These are phyloP conservation scores for Russula sp. DNA, from an alignment of 768 basidiomycete genomes.

Conservation along the genomic window DNA sequence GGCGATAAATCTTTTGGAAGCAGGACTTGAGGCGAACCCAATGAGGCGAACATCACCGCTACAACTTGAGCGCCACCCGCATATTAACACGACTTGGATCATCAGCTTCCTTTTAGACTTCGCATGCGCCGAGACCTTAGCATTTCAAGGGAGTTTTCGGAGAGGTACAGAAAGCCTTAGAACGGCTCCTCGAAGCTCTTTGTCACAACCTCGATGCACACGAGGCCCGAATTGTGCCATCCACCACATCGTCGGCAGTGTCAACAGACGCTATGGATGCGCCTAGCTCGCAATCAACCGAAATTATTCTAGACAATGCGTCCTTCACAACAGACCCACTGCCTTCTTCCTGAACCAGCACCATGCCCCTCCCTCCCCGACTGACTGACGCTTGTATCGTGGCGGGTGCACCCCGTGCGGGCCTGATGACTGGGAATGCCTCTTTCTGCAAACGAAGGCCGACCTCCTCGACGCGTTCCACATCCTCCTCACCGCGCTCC, in stretches of 20 bases:
- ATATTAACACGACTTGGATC: background rate
- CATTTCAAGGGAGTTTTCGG: conserved; percentile 53
- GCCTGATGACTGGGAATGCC: conserved; percentile 59
- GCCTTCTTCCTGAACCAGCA: no score
- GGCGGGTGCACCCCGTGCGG: conserved; percentile 22
- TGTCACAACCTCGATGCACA: conserved; percentile 56
- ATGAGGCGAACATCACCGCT: conserved; percentile 43
- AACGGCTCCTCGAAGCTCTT: conserved; percentile 64
- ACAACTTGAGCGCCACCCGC: conserved; percentile 17
- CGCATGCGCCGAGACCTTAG: conserved; percentile 72
- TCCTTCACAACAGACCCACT: conserved; percentile 39
- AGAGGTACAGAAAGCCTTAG: conserved; percentile 67
- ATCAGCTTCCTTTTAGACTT: conserved; percentile 84
- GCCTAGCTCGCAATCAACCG: conserved; percentile 6
- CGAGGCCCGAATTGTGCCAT: conserved; percentile 40
- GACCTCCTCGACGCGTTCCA: conserved; percentile 67
- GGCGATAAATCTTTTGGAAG: conserved; percentile 69
- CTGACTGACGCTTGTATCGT: conserved; percentile 33
- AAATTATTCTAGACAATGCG: conserved; percentile 10
- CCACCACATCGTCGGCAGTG: conserved; percentile 34
- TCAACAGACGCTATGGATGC: conserved; percentile 21
- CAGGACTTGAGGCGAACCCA: conserved; percentile 85
- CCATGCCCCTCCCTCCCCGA: no score
- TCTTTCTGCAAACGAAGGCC: conserved; percentile 71
- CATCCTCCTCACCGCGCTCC: conserved; percentile 43